phyloP scores from a whole-genome alignment of 352 stramenopile species.

The Saprolegnia diclina region DNA sequence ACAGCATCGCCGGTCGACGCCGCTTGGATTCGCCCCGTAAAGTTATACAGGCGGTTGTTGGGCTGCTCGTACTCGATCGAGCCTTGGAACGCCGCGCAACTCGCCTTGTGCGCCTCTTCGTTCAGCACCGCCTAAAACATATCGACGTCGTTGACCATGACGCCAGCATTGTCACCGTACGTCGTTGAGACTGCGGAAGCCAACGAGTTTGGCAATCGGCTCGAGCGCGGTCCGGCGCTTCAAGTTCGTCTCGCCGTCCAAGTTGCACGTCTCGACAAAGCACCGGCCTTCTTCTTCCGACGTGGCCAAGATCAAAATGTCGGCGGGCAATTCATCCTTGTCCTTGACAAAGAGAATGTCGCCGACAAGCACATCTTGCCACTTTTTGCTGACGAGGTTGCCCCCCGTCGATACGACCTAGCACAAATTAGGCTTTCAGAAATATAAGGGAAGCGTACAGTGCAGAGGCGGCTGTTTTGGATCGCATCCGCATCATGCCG shows the following conservation, averaged over 20 bases:
- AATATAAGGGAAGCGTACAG: slow-evolving; percentile 34
- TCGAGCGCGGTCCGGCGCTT: slow-evolving; percentile 84
- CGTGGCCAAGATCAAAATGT: slow-evolving; percentile 81
- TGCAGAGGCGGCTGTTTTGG: slow-evolving; percentile 56
- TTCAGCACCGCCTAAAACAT: slow-evolving; percentile 3
- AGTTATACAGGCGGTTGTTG: slow-evolving; percentile 89
- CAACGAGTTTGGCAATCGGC: slow-evolving; percentile 45
- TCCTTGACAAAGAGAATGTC: slow-evolving; percentile 76
- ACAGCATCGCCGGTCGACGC: slow-evolving; percentile 48
- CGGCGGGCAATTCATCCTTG: slow-evolving; percentile 75
- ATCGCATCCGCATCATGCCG: slow-evolving; percentile 59
- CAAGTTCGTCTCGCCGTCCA: slow-evolving; percentile 92
- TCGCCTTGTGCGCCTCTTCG: background rate
- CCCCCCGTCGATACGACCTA: slow-evolving; percentile 31
- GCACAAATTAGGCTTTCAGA: background rate
- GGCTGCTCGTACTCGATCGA: slow-evolving; percentile 43
- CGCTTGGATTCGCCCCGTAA: slow-evolving; percentile 79
- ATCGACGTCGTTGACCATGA: background rate
- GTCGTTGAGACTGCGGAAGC: slow-evolving; percentile 54
- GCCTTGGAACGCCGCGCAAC: background rate
- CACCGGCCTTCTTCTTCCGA: slow-evolving; percentile 83
- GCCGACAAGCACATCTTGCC: slow-evolving; percentile 33
- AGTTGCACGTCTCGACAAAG: slow-evolving; percentile 89
- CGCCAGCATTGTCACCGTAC: background rate
- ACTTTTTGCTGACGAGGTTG: slow-evolving; percentile 93